Evolutionary conservation across 768 basidiomycete species (phyloP).

Genomic region (Tephrocybe sp.): DNA sequence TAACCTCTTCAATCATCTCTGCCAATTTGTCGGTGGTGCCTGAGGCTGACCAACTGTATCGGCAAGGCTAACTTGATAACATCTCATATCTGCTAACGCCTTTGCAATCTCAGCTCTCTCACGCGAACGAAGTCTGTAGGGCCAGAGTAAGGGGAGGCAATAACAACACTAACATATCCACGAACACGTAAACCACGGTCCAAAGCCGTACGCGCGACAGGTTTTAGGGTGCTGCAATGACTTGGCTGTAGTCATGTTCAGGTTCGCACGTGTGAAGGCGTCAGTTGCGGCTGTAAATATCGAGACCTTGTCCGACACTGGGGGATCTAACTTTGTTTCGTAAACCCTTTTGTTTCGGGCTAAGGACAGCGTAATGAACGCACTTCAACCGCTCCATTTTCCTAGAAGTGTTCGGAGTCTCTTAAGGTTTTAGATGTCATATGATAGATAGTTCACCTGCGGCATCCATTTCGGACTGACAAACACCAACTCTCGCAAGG

Average conservation of each 20-base stretch:
- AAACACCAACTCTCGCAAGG: constrained; percentile 71
- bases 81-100: constrained; percentile 83
- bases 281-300: constrained; percentile 91
- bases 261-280: constrained; percentile 81
- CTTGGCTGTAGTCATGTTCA: constrained; percentile 70
- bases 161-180: constrained; percentile 84
- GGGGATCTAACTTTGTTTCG: constrained; percentile 33
- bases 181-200: constrained; percentile 65
- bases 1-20: constrained; percentile 69
- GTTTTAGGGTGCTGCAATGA: constrained; percentile 61
- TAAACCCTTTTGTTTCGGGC: constrained; percentile 79
- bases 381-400: constrained; percentile 53
- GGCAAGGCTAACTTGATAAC: constrained; percentile 89
- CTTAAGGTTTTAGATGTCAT: background rate
- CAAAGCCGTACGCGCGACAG: constrained; percentile 61
- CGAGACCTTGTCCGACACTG: constrained; percentile 77
- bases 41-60: constrained; percentile 91
- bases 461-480: constrained; percentile 94
- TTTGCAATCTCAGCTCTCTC: constrained; percentile 65
- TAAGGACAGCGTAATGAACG: constrained; percentile 74
- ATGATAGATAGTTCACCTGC: constrained; percentile 50
- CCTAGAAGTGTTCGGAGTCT: constrained; percentile 36
- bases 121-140: constrained; percentile 62
- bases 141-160: constrained; percentile 87
- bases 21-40: constrained; percentile 71